Percentiles rank a stretch among this genome's conserved stretches.
phyloP scores from a whole-genome alignment of 2,329 filamentous ascomycete genomes.

The Ophiostoma ulmi region DNA sequence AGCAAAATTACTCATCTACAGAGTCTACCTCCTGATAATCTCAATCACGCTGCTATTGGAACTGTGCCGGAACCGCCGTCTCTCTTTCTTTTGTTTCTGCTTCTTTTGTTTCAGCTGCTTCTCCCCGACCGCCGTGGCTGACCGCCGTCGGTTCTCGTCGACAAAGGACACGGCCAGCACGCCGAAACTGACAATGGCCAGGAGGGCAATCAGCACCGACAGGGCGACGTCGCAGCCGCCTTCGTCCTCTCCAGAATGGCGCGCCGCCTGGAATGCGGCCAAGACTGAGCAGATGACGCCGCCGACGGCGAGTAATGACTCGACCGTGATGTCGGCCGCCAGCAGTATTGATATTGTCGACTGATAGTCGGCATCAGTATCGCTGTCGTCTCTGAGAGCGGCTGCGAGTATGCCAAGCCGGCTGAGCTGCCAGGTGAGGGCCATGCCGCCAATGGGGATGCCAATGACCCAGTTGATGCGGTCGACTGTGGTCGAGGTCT shows the following conservation, averaged over 20 bases:
- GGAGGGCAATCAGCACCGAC: not conserved
- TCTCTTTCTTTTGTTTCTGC: not conserved
- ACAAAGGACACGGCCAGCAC: not conserved
- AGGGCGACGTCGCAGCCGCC: not conserved
- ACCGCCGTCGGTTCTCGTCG: not conserved
- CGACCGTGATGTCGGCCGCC: not conserved
- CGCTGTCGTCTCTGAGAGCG: not conserved
- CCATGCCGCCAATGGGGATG: not conserved
- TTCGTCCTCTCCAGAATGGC: not conserved
- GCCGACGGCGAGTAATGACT: not conserved
- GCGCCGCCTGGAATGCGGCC: not conserved
- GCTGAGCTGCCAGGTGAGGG: not conserved
- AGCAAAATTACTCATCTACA: not conserved
- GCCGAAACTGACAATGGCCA: not conserved
- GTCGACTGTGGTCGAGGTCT: not conserved
- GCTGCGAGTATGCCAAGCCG: not conserved
- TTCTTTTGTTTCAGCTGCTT: not conserved
- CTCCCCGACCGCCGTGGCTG: not conserved
- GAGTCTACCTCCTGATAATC: not conserved
- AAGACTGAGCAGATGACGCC: not conserved
- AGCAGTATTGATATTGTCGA: not conserved
- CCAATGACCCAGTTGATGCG: constrained; percentile 7
- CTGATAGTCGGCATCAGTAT: not conserved
- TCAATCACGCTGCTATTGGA: constrained; percentile 5
- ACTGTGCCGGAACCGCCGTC: not conserved